Percentiles rank a stretch among this genome's conserved stretches.
Conservation (phyloP, 2,329 filamentous ascomycete species). For the Fusarium stilboides region DNA sequence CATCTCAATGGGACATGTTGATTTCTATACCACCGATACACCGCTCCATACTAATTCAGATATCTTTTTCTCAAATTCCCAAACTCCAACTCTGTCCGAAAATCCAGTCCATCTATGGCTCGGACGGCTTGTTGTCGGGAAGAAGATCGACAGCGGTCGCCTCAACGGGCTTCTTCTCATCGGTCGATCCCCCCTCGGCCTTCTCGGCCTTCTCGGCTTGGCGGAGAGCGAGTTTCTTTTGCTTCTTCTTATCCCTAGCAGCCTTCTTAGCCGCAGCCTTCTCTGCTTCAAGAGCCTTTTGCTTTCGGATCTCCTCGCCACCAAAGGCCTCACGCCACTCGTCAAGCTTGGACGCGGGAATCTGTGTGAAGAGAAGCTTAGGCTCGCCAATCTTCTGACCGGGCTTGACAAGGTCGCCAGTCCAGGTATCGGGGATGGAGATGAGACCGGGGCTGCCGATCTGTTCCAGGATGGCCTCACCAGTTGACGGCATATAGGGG, state of each 20-base stretch:
- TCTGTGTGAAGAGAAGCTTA: constrained; percentile 84
- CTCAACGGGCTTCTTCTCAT: constrained; percentile 42
- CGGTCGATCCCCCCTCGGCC: constrained; percentile 23
- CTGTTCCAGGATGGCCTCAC: constrained; percentile 82
- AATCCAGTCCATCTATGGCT: constrained; percentile 21
- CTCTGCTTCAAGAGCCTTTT: constrained; percentile 72
- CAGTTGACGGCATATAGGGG: constrained; percentile 89
- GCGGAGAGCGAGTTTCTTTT: constrained; percentile 55
- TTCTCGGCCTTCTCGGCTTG: constrained; percentile 33
- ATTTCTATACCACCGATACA: constrained; percentile 27
- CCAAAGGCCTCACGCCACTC: constrained; percentile 87
- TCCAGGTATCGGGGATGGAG: constrained; percentile 78
- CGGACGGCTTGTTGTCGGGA: constrained; percentile 38
- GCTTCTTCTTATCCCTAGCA: constrained; percentile 66
- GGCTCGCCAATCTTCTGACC: constrained; percentile 88
- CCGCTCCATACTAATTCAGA: constrained; percentile 9
- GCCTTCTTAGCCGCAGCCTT: constrained; percentile 68
- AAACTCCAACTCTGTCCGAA: constrained; percentile 8
- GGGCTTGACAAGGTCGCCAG: constrained; percentile 71
- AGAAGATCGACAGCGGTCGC: constrained; percentile 40
- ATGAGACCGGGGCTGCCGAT: constrained; percentile 69
- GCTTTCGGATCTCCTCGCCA: constrained; percentile 75
- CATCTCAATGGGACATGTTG: constrained; percentile 26
- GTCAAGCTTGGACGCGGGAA: constrained; percentile 84
- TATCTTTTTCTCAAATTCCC: constrained; percentile 6